These are phyloP conservation scores for Fusarium sambucinum DNA, from an alignment of 2,329 filamentous ascomycete genomes.

Conservation along the genomic window DNA sequence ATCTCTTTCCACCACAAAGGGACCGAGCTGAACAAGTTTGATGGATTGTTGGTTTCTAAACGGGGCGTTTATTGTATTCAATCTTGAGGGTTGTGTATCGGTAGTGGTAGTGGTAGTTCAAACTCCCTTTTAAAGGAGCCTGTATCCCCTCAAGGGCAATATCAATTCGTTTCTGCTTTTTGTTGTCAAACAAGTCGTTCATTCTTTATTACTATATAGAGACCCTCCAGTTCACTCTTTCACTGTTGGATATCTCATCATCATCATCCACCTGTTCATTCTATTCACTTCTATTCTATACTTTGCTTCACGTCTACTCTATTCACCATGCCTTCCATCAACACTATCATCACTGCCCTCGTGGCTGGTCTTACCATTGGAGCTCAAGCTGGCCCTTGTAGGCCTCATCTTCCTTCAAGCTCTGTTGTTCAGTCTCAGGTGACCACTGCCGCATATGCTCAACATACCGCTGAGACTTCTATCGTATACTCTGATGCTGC, in stretches of 20 bases:
- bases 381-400: constrained; percentile 34
- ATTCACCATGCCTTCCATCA: constrained; percentile 31
- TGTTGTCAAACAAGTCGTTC: constrained; percentile 9
- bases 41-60: constrained; percentile 3
- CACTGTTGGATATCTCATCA: constrained; percentile 11
- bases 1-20: constrained; percentile 27
- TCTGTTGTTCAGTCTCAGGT: constrained; percentile 11
- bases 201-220: constrained; percentile 33
- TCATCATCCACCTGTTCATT: constrained; percentile 1
- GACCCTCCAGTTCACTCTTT: constrained; percentile 36
- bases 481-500: constrained; percentile 1
- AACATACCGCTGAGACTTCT: constrained; percentile 9
- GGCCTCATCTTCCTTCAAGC: constrained; percentile 19
- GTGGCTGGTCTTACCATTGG: constrained; percentile 32
- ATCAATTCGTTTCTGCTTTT: constrained; percentile 6
- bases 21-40: constrained; percentile 1
- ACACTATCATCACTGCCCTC: constrained; percentile 26
- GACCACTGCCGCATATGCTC: constrained; percentile 1
- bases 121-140: constrained; percentile 39
- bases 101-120: background rate
- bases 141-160: constrained; percentile 15
- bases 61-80: constrained; percentile 24
- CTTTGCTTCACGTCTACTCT: constrained; percentile 1
- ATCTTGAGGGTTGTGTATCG: constrained; percentile 33
- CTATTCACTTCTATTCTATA: constrained; percentile 11